These are phyloP conservation scores for Asterophora parasitica DNA, from an alignment of 768 basidiomycete genomes.

Conservation along the genomic window DNA sequence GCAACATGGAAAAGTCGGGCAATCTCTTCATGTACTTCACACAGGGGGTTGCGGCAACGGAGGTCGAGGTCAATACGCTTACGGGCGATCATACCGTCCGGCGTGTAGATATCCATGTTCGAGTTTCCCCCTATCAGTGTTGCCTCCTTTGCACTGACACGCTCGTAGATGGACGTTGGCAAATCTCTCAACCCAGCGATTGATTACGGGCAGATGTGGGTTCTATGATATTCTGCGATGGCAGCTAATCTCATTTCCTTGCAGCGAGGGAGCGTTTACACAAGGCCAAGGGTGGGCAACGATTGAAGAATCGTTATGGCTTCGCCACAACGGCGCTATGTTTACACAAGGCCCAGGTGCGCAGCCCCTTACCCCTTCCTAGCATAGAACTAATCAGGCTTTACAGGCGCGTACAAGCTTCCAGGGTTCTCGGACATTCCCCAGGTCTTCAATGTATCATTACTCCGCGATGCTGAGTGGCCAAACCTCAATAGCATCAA, in stretches of 20 bases:
- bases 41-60: constrained; percentile 15
- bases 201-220: constrained; percentile 16
- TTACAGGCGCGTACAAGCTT: constrained; percentile 14
- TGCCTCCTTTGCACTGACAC: not conserved
- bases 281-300: constrained; percentile 18
- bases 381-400: not conserved
- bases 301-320: constrained; percentile 16
- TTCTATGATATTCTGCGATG: not conserved
- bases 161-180: constrained; percentile 14
- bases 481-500: constrained; percentile 14
- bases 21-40: constrained; percentile 17
- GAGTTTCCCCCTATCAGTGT: not conserved
- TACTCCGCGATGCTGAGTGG: constrained; percentile 17
- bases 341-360: constrained; percentile 14
- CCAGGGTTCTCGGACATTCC: constrained; percentile 17
- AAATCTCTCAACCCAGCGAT: constrained; percentile 16
- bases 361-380: not conserved
- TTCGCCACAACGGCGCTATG: constrained; percentile 15
- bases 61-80: constrained; percentile 15
- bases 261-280: constrained; percentile 13
- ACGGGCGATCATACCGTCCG: constrained; percentile 15
- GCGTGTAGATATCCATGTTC: constrained; percentile 14
- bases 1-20: constrained; percentile 14
- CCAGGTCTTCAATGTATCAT: constrained; percentile 15
- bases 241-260: not conserved